Conservation (phyloP, 495 filamentous ascomycete genomes). For the Pyronema omphalodes region DNA sequence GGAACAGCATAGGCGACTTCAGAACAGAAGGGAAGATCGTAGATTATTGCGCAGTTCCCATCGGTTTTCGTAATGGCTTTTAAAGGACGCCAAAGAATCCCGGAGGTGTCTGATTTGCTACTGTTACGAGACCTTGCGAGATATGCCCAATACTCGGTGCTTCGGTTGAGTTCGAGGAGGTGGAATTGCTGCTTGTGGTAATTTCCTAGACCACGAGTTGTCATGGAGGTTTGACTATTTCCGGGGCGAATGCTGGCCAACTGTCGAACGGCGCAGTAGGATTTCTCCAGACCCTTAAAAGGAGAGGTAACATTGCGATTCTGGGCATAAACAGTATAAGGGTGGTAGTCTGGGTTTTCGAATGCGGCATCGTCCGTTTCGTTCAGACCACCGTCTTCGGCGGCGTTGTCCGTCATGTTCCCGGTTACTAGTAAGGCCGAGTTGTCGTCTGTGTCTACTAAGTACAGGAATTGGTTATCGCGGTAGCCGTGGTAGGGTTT, state of each 20-base stretch:
- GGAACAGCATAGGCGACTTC: constrained; percentile 83
- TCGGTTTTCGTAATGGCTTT: constrained; percentile 56
- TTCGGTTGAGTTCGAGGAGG: constrained; percentile 49
- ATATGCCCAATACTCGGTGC: constrained; percentile 49
- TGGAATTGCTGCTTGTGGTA: constrained; percentile 74
- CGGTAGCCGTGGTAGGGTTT: constrained; percentile 46
- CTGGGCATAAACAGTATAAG: constrained; percentile 65
- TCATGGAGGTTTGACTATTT: constrained; percentile 45
- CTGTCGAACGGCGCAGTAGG: constrained; percentile 51
- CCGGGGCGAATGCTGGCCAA: constrained; percentile 38
- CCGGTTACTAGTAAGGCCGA: constrained; percentile 62
- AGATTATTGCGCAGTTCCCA: constrained; percentile 65
- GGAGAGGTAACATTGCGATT: constrained; percentile 30
- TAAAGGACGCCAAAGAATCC: constrained; percentile 47
- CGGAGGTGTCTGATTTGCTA: constrained; percentile 32
- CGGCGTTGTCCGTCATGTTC: constrained; percentile 38
- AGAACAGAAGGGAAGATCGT: constrained; percentile 65
- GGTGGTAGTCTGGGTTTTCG: constrained; percentile 29
- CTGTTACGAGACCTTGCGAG: constrained; percentile 42
- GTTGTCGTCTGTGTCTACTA: constrained; percentile 61
- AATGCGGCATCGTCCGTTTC: constrained; percentile 11
- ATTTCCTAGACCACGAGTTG: constrained; percentile 38
- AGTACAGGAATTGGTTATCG: constrained; percentile 36
- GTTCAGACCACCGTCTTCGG: constrained; percentile 13
- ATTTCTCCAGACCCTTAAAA: constrained; percentile 49